Evolutionary conservation across 176 grass and related monocot genomes (phyloP), one percentile per base, ranked within the genome.

Genomic region (Panicum miliaceum): DNA sequence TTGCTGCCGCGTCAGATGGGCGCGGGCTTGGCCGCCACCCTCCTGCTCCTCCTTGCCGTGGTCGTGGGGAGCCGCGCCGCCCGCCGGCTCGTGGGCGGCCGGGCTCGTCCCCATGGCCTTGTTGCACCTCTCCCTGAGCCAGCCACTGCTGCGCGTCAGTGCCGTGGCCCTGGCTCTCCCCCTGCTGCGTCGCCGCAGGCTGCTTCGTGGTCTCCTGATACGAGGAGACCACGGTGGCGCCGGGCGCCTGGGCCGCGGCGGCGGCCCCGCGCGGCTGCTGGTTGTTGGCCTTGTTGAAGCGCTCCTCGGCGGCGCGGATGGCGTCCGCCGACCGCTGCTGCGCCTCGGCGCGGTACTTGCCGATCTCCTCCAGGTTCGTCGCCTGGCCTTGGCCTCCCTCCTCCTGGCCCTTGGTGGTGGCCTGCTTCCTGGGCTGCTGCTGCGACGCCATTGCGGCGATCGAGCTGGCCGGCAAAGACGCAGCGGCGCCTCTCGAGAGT

Each of bases 311-410:
- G 26, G 85, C 82, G 23, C 84, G 67, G 62, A 95, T 93, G 65
- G 91, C 75, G 38, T 98, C 89, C 8, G 78, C 77, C 0, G 96
- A 95, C 83, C 88, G 91, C 87, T 98, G 92, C 84, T 95, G 91
- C 38, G 91, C 91, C 46, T 88, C 73, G 0, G 82, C 91, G 3
- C 93, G 96, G 73, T 85, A 93, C 83, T 67, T 84, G 3, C 80
- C 87, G 29, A 94, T 95, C 89, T 98, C 91, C 64, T 93, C 87
- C 51, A 79, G 89, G 18, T 77, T 80, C 77, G 91, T 68, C 46
- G 85, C 57, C 42, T 76, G 57, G 66, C 38, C 56, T 2, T 45
- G 19, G 38, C 71, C 71, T 53, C 58, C 68, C 56, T 89, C 56
- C 63, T 87, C 8, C 22, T 65, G 76, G 26, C 74, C 32, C 71